phyloP scores from a whole-genome alignment of 805 yeast genomes.

The Wickerhamiella azymoides region DNA sequence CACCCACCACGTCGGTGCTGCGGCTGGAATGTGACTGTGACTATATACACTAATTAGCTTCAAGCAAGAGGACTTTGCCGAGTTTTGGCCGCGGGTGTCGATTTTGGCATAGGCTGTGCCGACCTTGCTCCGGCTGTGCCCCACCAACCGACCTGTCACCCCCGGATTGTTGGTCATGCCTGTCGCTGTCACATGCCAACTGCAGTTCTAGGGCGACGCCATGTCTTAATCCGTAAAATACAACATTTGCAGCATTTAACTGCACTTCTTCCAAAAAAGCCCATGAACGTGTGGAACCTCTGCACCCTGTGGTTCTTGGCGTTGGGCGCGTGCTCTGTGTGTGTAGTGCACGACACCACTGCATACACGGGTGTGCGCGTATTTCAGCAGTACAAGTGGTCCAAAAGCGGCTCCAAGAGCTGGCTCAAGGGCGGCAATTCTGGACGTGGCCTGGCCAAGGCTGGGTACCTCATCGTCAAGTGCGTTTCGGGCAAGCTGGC shows the following conservation, averaged over 20 bases:
- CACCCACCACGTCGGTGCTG: background rate
- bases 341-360: background rate
- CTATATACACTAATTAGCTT: no score
- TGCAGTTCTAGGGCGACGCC: no score
- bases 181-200: no score
- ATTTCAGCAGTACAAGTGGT: background rate
- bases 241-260: background rate
- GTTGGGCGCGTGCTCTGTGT: background rate
- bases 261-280: background rate
- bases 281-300: background rate
- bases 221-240: no score
- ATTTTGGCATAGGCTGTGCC: no score
- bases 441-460: background rate
- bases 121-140: no score
- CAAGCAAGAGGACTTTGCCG: no score
- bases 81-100: no score
- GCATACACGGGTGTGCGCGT: constrained; percentile 5
- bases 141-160: no score
- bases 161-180: no score
- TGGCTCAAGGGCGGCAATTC: no score
- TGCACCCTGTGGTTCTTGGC: background rate
- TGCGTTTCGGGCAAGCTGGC: background rate
- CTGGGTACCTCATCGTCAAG: background rate
- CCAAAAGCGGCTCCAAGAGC: background rate
- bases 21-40: no score